phyloP scores from a whole-genome alignment of 495 filamentous ascomycete genomes.

The Mytilinidion resinicola region DNA sequence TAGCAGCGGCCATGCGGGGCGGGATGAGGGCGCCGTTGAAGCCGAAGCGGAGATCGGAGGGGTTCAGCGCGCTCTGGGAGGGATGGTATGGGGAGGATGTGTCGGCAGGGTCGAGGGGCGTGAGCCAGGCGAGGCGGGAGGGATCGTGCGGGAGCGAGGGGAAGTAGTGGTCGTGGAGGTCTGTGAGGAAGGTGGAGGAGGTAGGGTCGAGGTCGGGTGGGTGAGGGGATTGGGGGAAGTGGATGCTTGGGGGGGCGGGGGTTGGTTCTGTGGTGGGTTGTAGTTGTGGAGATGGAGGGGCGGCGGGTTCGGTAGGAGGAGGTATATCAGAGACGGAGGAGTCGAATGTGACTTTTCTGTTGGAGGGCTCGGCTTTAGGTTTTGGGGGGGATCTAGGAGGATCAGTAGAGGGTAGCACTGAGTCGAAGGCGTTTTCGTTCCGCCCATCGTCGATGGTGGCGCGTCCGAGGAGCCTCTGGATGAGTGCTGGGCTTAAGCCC shows the following conservation, averaged over 20 bases:
- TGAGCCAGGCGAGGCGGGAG: slow-evolving; percentile 83
- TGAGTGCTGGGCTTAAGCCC: slow-evolving; percentile 59
- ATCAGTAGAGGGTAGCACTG: slow-evolving; percentile 1
- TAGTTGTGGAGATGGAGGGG: slow-evolving; percentile 36
- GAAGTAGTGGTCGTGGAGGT: slow-evolving; percentile 88
- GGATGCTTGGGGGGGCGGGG: slow-evolving; percentile 35
- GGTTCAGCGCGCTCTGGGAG: slow-evolving; percentile 57
- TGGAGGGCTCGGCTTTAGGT: not conserved
- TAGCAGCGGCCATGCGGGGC: slow-evolving; percentile 60
- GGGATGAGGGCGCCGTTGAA: slow-evolving; percentile 73
- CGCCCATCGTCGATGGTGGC: slow-evolving; percentile 69
- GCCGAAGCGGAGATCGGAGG: slow-evolving; percentile 79
- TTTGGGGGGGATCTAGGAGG: not conserved
- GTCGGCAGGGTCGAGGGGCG: slow-evolving; percentile 54
- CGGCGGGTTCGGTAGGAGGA: not conserved
- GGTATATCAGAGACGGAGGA: not conserved
- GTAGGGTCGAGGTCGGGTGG: slow-evolving; percentile 72
- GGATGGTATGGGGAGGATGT: slow-evolving; percentile 71
- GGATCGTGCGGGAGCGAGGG: slow-evolving; percentile 79
- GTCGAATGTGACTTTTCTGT: slow-evolving; percentile 31
- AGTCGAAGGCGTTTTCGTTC: slow-evolving; percentile 25
- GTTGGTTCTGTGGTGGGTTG: slow-evolving; percentile 28
- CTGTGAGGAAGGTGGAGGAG: slow-evolving; percentile 71
- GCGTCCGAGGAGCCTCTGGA: slow-evolving; percentile 70
- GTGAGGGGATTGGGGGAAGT: slow-evolving; percentile 55